A percentile compares a stretch with the other conserved stretches of the same genome.
phyloP scores from a whole-genome alignment of 83 land plant genomes.

The Larix sibirica region DNA sequence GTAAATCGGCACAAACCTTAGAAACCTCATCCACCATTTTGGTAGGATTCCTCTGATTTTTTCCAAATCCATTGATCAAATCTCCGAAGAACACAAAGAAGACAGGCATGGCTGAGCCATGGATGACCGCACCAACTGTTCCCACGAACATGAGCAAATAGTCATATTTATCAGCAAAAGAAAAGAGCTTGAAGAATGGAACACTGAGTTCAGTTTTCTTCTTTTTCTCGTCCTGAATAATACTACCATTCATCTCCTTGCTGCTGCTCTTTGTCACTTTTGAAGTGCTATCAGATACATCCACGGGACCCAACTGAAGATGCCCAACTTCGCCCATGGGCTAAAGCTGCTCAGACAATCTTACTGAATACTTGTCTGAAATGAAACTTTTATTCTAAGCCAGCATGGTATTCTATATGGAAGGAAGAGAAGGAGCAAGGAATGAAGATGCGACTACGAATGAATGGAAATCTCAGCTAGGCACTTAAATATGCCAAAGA shows the following conservation, averaged over 20 bases:
- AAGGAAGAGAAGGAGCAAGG: neutral
- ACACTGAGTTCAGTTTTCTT: conserved; percentile 63
- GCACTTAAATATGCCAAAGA: conserved; percentile 8
- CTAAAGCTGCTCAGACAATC: conserved; percentile 1
- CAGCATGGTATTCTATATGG: neutral
- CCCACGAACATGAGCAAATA: conserved; percentile 56
- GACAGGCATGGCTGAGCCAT: conserved; percentile 88
- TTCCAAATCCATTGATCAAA: conserved; percentile 84
- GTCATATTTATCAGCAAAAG: conserved; percentile 71
- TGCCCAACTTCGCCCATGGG: conserved; percentile 14
- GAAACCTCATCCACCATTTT: conserved; percentile 75
- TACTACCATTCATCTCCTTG: conserved; percentile 5
- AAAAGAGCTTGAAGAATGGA: conserved; percentile 73
- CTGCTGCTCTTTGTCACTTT: too few species aligned
- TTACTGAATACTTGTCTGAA: neutral
- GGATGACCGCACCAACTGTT: conserved; percentile 67
- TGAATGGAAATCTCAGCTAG: neutral
- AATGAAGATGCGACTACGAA: conserved; percentile 4
- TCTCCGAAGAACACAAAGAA: conserved; percentile 81
- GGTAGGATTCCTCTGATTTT: conserved; percentile 59
- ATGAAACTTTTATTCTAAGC: conserved; percentile 1
- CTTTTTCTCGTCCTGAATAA: conserved; percentile 20
- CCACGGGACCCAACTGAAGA: conserved; percentile 10
- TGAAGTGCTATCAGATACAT: neutral
- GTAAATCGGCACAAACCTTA: conserved; percentile 40